Evolutionary conservation across 2,329 filamentous ascomycete genomes (phyloP), one percentile per base, ranked within the genome.

Genomic region (Chaetomium sp.): DNA sequence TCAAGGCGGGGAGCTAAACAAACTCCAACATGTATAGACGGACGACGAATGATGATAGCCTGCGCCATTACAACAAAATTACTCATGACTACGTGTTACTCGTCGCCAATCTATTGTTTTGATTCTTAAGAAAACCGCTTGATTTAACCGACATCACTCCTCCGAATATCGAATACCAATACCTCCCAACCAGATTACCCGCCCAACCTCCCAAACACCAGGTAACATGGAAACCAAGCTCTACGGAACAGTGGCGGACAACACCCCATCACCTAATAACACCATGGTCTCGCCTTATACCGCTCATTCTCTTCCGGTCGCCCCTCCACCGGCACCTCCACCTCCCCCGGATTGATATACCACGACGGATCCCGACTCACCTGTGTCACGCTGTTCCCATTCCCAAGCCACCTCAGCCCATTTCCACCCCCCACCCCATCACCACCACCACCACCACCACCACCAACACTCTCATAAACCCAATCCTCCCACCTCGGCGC

Each of bases 1-100:
- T 99, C 86, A 88, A 83, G 78, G 79, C 67, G 45, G 70, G 70
- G 33, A 65, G 60, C 62, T 71, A 62, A 68, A 56, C 38, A 38
- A 16, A 13, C 16, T 25, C 16, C n/a, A 16, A 5, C 35, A 31
- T 55, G 27, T 58, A 59, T 59, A 45, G 23, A 59, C 33, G 42
- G 53, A 35, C 53, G 31, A 56, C 53, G 31, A 50, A 27, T 35
- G 29, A 63, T 33, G 60, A 57, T 62, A 65, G 64, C 60, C 29
- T 51, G 38, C 56, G 38, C 10, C 51, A 66, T 49, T 63, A 53
- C 83, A 86, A 74, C 49, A 72, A 45, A 25, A 45, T 25, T 51
- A 42, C 16, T 47, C 33, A 53, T 29, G 27, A 53, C 50, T 45
- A 31, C 16, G 29, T n/a, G 7, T 16, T n/a, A n/a, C 9, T 47